A percentile compares a stretch with the other conserved stretches of the same genome.
phyloP scores from a whole-genome alignment of 129 eudicot species.

The Tanacetum coccineum region DNA sequence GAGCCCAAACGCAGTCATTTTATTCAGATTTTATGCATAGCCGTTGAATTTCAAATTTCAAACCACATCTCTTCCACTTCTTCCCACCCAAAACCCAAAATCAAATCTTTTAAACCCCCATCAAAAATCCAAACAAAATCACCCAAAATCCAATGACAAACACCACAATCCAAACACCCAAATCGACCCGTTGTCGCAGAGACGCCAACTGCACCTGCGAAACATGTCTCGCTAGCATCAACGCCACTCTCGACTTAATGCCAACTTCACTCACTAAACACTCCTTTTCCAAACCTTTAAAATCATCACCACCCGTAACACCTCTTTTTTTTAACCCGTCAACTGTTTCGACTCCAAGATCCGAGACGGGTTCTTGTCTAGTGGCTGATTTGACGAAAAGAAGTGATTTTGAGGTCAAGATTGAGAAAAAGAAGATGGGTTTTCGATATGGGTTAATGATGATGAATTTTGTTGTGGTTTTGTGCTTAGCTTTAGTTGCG shows the following conservation, averaged over 20 bases:
- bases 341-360: slow-evolving; percentile 43
- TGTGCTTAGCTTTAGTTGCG: slow-evolving; percentile 33
- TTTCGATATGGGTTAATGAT: slow-evolving; percentile 18
- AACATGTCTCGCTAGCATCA: slow-evolving; percentile 67
- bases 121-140: background rate
- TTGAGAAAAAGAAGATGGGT: slow-evolving; percentile 32
- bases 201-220: slow-evolving; percentile 78
- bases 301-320: slow-evolving; percentile 35
- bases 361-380: slow-evolving; percentile 11
- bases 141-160: slow-evolving; percentile 34
- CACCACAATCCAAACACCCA: slow-evolving; percentile 31
- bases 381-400: slow-evolving; percentile 21
- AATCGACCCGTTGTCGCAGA: slow-evolving; percentile 66
- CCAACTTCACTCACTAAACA: slow-evolving; percentile 37
- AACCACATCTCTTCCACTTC: background rate
- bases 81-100: too few species aligned
- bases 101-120: too few species aligned
- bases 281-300: slow-evolving; percentile 28
- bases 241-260: slow-evolving; percentile 69
- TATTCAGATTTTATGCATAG: too few species aligned
- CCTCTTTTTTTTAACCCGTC: slow-evolving; percentile 39
- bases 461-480: slow-evolving; percentile 33
- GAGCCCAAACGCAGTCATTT: too few species aligned
- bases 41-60: background rate
- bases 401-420: slow-evolving; percentile 13